Evolutionary conservation across 257 asterid genomes (phyloP).

Genomic region (Capsicum rhomboideum): DNA sequence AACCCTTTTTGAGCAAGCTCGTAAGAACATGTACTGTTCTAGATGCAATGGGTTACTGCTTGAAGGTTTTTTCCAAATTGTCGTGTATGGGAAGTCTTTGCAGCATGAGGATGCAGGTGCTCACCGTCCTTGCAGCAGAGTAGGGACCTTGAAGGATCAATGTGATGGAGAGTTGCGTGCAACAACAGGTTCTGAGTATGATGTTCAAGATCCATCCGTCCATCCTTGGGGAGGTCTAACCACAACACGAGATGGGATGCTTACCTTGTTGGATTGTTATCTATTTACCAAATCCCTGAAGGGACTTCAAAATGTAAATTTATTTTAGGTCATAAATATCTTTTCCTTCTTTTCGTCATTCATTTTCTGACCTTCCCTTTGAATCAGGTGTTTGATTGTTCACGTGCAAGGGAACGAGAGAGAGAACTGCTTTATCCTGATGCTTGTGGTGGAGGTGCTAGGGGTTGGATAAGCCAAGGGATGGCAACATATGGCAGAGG

Average conservation of each 20-base stretch:
- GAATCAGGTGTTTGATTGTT: constrained; percentile 88
- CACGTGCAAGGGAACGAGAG: constrained; percentile 92
- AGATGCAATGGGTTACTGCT: constrained; percentile 95
- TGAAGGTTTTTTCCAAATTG: constrained; percentile 88
- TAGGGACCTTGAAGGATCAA: constrained; percentile 31
- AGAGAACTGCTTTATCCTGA: constrained; percentile 93
- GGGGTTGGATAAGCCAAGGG: constrained; percentile 99
- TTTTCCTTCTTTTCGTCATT: neutral
- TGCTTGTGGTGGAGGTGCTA: constrained; percentile 98
- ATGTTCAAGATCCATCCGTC: constrained; percentile 80
- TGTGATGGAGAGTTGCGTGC: constrained; percentile 29
- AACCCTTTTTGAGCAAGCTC: constrained; percentile 87
- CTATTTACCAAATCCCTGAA: constrained; percentile 61
- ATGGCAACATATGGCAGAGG: constrained; percentile 72
- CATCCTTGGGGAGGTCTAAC: constrained; percentile 99
- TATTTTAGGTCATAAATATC: neutral
- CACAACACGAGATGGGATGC: constrained; percentile 69
- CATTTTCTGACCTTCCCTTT: constrained; percentile 11
- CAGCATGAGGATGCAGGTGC: constrained; percentile 57
- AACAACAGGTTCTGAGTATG: constrained; percentile 47
- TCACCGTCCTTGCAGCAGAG: constrained; percentile 21
- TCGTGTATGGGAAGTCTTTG: constrained; percentile 81
- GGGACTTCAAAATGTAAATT: constrained; percentile 80
- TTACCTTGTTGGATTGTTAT: constrained; percentile 85
- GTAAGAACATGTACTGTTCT: constrained; percentile 96